A percentile compares a stretch with the other conserved stretches of the same genome.
Conservation (phyloP, 768 basidiomycete species). For the Psilocybe sp. region DNA sequence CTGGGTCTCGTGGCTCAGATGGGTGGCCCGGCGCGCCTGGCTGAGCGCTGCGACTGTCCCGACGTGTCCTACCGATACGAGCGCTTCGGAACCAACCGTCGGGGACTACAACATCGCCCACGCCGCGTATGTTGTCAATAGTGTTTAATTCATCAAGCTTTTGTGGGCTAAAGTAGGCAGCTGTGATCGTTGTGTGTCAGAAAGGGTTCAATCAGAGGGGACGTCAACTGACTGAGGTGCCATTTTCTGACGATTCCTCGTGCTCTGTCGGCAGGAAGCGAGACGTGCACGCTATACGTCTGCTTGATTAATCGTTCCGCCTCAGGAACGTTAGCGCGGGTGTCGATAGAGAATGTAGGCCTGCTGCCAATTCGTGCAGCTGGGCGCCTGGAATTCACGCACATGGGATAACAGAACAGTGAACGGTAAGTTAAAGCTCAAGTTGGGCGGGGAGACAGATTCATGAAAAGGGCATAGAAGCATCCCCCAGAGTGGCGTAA, state of each 20-base stretch:
- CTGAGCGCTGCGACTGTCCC: constrained; percentile 42
- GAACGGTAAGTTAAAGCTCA: constrained; percentile 6
- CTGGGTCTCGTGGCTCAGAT: constrained; percentile 19
- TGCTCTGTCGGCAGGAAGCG: constrained; percentile 52
- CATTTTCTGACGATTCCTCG: constrained; percentile 64
- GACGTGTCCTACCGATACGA: constrained; percentile 60
- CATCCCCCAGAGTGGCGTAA: constrained; percentile 10
- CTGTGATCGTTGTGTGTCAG: constrained; percentile 36
- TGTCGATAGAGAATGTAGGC: constrained; percentile 28
- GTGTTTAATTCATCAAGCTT: constrained; percentile 69
- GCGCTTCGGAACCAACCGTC: constrained; percentile 81
- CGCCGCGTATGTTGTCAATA: constrained; percentile 64
- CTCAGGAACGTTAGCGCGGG: constrained; percentile 39
- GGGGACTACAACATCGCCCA: constrained; percentile 66
- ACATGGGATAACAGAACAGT: constrained; percentile 5
- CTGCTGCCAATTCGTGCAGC: constrained; percentile 24
- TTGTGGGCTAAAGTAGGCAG: constrained; percentile 83
- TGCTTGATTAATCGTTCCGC: constrained; percentile 75
- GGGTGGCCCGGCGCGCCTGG: constrained; percentile 23
- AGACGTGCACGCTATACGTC: constrained; percentile 79
- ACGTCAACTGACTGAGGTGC: constrained; percentile 67
- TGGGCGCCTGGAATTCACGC: constrained; percentile 17
- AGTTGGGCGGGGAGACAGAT: background rate
- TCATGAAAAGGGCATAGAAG: constrained; percentile 7
- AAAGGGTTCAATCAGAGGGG: constrained; percentile 17